Evolutionary conservation across 345 rosid species (phyloP), one percentile per base, ranked within the genome.

Genomic region (Heritiera fomes): DNA sequence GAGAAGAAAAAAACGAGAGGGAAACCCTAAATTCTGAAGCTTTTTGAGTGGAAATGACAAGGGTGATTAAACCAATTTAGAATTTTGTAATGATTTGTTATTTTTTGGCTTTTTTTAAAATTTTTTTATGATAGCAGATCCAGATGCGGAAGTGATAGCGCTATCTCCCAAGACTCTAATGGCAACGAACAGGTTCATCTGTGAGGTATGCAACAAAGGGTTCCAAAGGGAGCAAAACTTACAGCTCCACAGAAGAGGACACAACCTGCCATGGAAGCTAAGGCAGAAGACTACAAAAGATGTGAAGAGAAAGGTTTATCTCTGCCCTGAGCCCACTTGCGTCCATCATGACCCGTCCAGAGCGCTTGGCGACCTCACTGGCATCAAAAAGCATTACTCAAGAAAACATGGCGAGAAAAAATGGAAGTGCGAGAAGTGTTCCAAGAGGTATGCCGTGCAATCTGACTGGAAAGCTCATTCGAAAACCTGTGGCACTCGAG

Each of bases 381-480:
- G 97, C n/a, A 90, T 92, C 62, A 92, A 92, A 65, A 92, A 92
- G 43, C 97, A 92, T 79, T 92, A 86, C 69, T 92, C 89, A 1
- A 85, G 97, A 53, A 92, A 92, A 78, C 97, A 92, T 45, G 97
- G 97, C 0, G 97, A 92, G 80, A 92, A 92, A 75, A 92, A 89
- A 75, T 92, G 97, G 97, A 92, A 92, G 90, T 92, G 97, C 20
- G 97, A 92, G 73, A 90, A 92, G 79, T 92, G 97, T 64, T 89
- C 94, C 0, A 92, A 92, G 83, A 65, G 88, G 14, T 92, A 92
- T 70, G 97, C 97, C 43, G 97, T 92, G 60, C 93, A 92, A 65
- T 92, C 97, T 2, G 97, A 92, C 82, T 92, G 94, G 97, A 92
- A 92, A 82, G 97, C 97, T 63, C 97, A 92, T 83, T 90, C 92